Base-by-base conservation (phyloP, 1,139 yeast species). In the Pneumocystis carinii region DNA sequence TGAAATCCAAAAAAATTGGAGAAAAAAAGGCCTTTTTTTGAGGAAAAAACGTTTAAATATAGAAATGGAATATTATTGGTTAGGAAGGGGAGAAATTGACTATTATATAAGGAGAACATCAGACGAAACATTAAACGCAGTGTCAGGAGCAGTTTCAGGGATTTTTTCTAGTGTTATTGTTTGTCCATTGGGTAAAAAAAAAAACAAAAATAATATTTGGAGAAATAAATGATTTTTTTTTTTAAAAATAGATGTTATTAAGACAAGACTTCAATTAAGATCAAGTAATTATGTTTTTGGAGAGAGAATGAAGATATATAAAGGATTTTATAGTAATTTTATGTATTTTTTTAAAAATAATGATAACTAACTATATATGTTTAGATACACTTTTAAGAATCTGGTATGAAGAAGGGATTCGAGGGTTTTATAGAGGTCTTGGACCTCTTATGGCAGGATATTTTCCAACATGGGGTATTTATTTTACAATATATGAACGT, bases 391-490 rank as follows among this genome's bases (percentile, higher is more conserved):
- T 58, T 75, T 82, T 64, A 73, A 75, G 63, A 90, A 90, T 68
- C n/a, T 68, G 68, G 69, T n/a, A 48, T 10, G 65, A 68, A 64
- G 97, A 90, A 75, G 96, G 97, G 1, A 70, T 83, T 1, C 74
- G 82, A 58, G 97, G 98, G 0, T 78, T 92, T 27, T 94, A 94
- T 73, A 77, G 96, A 67, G 99, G 99, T 2, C 75, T 94, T 24
- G 87, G 86, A 0, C 97, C 99, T 12, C 89, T 92, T 53, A 81
- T 94, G 1, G 75, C 92, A 63, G 99, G 99, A 0, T 92, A 92
- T 74, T 82, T 94, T 68, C 98, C 99, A 5, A 90, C 97, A 0
- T 92, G 98, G 98, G 90, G 90, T 76, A 88, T 92, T 60, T 92
- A 94, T 73, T 94, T 92, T 75, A 81, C 92, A 14, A 87, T 90